Percentiles rank a stretch among this genome's conserved stretches.
Conservation (phyloP, 805 yeast species). For the Candida sanyiensis region DNA sequence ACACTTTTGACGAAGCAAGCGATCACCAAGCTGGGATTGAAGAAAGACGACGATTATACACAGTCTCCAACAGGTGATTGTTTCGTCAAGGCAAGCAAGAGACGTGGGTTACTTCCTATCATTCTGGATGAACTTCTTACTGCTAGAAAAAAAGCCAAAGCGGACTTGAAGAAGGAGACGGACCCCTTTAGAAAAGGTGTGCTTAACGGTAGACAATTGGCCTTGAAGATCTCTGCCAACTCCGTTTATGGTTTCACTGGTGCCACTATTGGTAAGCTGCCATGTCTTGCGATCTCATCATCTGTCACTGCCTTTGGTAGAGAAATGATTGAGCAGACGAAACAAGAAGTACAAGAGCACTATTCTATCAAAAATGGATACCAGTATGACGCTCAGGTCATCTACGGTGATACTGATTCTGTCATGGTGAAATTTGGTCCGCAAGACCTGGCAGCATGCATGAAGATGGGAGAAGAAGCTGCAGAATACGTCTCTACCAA, state of each 20-base stretch:
- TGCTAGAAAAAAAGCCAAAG: constrained; percentile 92
- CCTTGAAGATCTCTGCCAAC: constrained; percentile 93
- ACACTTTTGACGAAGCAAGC: constrained; percentile 70
- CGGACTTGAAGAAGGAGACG: constrained; percentile 83
- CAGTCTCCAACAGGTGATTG: constrained; percentile 88
- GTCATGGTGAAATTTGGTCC: constrained; percentile 98
- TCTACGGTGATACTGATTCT: constrained; percentile 98
- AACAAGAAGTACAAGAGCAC: constrained; percentile 72
- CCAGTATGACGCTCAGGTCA: constrained; percentile 79
- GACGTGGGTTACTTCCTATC: constrained; percentile 88
- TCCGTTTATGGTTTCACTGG: constrained; percentile 99
- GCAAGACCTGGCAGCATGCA: constrained; percentile 70
- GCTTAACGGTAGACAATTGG: constrained; percentile 94
- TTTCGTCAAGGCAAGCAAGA: constrained; percentile 62
- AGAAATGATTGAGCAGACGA: constrained; percentile 92
- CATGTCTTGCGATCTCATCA: constrained; percentile 93
- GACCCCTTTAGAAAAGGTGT: constrained; percentile 94
- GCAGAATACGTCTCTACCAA: constrained; percentile 78
- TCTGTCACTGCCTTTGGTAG: constrained; percentile 95
- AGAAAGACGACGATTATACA: constrained; percentile 73
- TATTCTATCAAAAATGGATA: constrained; percentile 80
- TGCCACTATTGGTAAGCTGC: constrained; percentile 95
- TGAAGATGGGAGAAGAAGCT: constrained; percentile 91
- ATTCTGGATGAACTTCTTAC: constrained; percentile 80
- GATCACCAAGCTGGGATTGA: constrained; percentile 55